These are phyloP conservation scores for Barnettozyma sp. DNA, from an alignment of 805 yeast species.

Conservation along the genomic window DNA sequence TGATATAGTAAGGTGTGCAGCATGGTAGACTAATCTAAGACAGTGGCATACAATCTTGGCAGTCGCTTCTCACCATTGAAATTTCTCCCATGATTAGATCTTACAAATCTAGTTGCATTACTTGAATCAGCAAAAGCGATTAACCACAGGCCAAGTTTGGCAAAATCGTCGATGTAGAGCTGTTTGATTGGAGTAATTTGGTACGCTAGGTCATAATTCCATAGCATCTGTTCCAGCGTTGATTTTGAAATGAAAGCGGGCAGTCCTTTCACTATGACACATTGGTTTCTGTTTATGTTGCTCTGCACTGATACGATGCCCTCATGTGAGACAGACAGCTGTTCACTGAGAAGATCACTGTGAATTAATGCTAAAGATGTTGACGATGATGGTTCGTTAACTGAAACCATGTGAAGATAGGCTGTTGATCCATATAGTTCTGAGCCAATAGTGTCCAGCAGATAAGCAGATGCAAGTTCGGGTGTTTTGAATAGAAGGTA, in stretches of 20 bases:
- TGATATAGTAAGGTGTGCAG: too few species aligned
- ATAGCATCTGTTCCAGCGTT: slow-evolving; percentile 32
- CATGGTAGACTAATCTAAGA: slow-evolving; percentile 7
- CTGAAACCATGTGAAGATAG: slow-evolving; percentile 38
- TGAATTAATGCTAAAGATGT: slow-evolving; percentile 4
- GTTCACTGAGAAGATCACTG: slow-evolving; percentile 3
- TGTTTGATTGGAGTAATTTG: slow-evolving; percentile 11
- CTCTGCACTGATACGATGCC: neutral
- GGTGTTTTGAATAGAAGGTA: slow-evolving; percentile 44
- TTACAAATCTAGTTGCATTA: slow-evolving; percentile 46
- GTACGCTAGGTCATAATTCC: slow-evolving; percentile 43
- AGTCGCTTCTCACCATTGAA: slow-evolving; percentile 24
- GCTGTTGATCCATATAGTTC: slow-evolving; percentile 45
- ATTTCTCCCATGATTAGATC: slow-evolving; percentile 43
- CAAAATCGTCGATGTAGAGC: slow-evolving; percentile 9
- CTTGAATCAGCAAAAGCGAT: slow-evolving; percentile 37
- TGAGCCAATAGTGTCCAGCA: slow-evolving; percentile 41
- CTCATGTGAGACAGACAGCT: neutral
- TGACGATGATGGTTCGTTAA: too few species aligned
- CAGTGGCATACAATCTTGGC: slow-evolving; percentile 29
- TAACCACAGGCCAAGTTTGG: slow-evolving; percentile 24
- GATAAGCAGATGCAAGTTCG: slow-evolving; percentile 45
- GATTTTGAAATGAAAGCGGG: slow-evolving; percentile 37
- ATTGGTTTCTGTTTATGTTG: slow-evolving; percentile 13
- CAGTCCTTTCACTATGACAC: slow-evolving; percentile 38